phyloP scores from a whole-genome alignment of 2,329 filamentous ascomycete genomes.

The Penicillium sp. region DNA sequence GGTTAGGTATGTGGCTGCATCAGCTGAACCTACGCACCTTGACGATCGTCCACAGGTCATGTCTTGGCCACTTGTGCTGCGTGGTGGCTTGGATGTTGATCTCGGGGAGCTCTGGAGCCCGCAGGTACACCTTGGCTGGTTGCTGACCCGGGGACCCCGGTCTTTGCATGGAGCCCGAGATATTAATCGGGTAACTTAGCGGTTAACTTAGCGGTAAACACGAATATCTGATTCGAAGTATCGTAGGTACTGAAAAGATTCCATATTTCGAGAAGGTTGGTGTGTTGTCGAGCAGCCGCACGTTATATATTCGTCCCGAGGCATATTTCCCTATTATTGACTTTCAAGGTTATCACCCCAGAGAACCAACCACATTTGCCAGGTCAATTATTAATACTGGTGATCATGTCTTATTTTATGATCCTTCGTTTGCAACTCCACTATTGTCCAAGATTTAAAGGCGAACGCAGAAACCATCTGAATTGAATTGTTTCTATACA shows the following conservation, averaged over 20 bases:
- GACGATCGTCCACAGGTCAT: neutral
- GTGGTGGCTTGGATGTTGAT: neutral
- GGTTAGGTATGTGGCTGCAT: neutral
- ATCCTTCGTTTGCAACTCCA: too few species aligned
- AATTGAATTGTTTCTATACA: conserved; percentile 44
- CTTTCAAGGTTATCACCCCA: too few species aligned
- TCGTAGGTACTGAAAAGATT: too few species aligned
- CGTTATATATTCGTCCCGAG: neutral
- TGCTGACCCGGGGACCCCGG: neutral
- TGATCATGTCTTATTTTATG: too few species aligned
- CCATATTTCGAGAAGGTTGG: too few species aligned
- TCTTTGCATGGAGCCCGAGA: too few species aligned
- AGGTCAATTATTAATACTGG: neutral
- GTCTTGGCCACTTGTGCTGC: neutral
- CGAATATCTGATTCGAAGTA: too few species aligned
- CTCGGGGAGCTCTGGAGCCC: neutral
- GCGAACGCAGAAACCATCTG: conserved; percentile 31
- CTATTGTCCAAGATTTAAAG: neutral
- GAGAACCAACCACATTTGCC: too few species aligned
- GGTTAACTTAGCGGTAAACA: too few species aligned
- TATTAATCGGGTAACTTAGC: too few species aligned
- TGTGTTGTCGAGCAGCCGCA: too few species aligned
- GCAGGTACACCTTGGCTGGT: neutral
- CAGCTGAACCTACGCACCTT: neutral
- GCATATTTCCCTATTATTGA: too few species aligned